Evolutionary conservation across 2,329 filamentous ascomycete genomes (phyloP).

Genomic region (Macrophomina phaseolina): DNA sequence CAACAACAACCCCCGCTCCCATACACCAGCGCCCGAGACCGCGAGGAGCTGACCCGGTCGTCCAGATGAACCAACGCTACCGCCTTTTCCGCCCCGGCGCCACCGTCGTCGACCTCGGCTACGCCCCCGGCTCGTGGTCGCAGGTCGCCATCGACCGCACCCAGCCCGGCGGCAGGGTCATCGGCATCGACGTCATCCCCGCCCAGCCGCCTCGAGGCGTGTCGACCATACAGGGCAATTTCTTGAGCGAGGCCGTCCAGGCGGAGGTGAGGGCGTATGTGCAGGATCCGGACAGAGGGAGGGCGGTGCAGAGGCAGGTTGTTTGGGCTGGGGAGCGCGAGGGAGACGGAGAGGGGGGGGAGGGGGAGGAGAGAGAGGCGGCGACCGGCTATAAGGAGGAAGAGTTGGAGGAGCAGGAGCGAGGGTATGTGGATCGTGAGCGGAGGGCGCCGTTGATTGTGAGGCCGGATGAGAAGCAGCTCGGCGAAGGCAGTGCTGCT

Average conservation of each 20-base stretch:
- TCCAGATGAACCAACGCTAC: conserved; percentile 80
- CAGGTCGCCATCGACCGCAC: conserved; percentile 84
- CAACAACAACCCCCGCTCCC: too few species aligned
- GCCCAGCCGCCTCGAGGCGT: conserved; percentile 89
- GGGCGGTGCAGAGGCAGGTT: conserved; percentile 47
- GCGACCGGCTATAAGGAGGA: conserved; percentile 39
- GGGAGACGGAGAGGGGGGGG: conserved; percentile 45
- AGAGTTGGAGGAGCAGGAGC: conserved; percentile 41
- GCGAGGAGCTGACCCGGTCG: too few species aligned
- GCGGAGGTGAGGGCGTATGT: conserved; percentile 79
- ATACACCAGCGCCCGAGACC: too few species aligned
- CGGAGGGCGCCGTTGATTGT: conserved; percentile 49
- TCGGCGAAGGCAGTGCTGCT: conserved; percentile 22
- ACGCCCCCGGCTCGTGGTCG: conserved; percentile 71
- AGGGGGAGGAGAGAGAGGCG: conserved; percentile 49
- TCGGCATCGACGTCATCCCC: conserved; percentile 94
- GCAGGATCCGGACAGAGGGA: conserved; percentile 64
- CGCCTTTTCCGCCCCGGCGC: conserved; percentile 78
- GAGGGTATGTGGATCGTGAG: conserved; percentile 72
- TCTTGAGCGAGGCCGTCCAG: conserved; percentile 77
- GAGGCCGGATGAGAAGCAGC: conserved; percentile 33
- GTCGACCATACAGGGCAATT: conserved; percentile 95
- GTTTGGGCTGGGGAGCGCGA: conserved; percentile 34
- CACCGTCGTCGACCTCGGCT: conserved; percentile 90
- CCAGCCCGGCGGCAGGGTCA: conserved; percentile 74